Evolutionary conservation across 2,329 filamentous ascomycete species (phyloP).

Genomic region (Scytalidium sp.): DNA sequence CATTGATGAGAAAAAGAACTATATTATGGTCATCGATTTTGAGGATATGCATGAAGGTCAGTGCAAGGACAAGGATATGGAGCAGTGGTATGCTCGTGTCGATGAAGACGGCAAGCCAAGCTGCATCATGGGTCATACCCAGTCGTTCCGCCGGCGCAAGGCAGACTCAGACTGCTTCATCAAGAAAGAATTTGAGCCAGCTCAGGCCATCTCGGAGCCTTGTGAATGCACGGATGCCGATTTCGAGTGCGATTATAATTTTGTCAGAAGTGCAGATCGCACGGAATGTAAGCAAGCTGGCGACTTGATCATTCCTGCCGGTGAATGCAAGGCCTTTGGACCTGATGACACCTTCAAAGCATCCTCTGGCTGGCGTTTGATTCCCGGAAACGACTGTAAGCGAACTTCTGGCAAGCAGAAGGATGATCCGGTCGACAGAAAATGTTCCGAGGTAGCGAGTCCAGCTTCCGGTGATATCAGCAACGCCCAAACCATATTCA

Average conservation of each 20-base stretch:
- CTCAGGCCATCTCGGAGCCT: conserved; percentile 62
- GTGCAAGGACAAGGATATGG: conserved; percentile 79
- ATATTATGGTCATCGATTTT: conserved; percentile 80
- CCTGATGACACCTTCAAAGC: conserved; percentile 69
- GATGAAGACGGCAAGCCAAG: conserved; percentile 77
- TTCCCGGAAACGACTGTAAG: conserved; percentile 77
- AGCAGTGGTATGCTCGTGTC: conserved; percentile 82
- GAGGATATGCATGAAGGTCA: conserved; percentile 74
- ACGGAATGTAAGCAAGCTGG: conserved; percentile 66
- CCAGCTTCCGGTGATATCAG: conserved; percentile 66
- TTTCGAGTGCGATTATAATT: conserved; percentile 97
- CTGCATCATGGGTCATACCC: conserved; percentile 95
- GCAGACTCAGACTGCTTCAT: conserved; percentile 87
- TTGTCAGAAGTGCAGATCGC: conserved; percentile 63
- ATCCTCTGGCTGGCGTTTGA: conserved; percentile 86
- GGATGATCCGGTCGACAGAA: conserved; percentile 69
- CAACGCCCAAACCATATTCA: conserved; percentile 59
- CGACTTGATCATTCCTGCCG: conserved; percentile 63
- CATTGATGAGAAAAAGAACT: conserved; percentile 49
- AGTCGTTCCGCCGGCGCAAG: conserved; percentile 82
- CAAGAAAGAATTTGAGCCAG: conserved; percentile 79
- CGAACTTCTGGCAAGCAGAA: conserved; percentile 59
- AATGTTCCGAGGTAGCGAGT: conserved; percentile 64
- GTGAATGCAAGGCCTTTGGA: conserved; percentile 58
- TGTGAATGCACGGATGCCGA: conserved; percentile 83